Conservation (phyloP, 2,329 filamentous ascomycete species). For the Microsporum ferrugineum region DNA sequence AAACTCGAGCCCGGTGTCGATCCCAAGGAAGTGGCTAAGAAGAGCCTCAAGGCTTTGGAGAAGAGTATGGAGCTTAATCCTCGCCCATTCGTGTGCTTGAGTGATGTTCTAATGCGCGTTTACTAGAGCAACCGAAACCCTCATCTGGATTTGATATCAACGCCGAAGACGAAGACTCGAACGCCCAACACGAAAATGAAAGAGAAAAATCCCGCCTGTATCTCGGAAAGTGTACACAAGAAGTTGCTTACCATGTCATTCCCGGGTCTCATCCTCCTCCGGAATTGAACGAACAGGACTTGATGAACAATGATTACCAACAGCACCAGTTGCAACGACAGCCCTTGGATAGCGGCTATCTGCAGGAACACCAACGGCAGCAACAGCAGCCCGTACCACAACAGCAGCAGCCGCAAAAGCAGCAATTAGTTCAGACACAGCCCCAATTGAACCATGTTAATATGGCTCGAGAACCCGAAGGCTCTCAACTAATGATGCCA, state of each 20-base stretch:
- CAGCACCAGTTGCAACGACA: slow-evolving; percentile 43
- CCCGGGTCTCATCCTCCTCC: slow-evolving; percentile 52
- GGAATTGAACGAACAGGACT: slow-evolving; percentile 36
- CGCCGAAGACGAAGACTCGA: slow-evolving; percentile 33
- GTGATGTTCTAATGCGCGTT: neutral
- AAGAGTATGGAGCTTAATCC: slow-evolving; percentile 23
- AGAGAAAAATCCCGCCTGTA: slow-evolving; percentile 53
- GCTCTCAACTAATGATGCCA: slow-evolving; percentile 46
- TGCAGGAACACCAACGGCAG: slow-evolving; percentile 50
- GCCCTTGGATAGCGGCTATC: slow-evolving; percentile 22
- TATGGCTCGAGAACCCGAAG: slow-evolving; percentile 43
- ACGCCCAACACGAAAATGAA: slow-evolving; percentile 46
- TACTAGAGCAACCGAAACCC: slow-evolving; percentile 34
- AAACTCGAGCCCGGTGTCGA: slow-evolving; percentile 38
- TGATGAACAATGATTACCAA: slow-evolving; percentile 35
- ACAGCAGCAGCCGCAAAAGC: slow-evolving; percentile 26
- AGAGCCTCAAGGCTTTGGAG: slow-evolving; percentile 30
- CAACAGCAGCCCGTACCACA: slow-evolving; percentile 46
- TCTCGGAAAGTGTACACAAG: slow-evolving; percentile 54
- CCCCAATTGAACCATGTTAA: slow-evolving; percentile 37
- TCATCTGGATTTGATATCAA: slow-evolving; percentile 43
- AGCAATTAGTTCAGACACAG: slow-evolving; percentile 30
- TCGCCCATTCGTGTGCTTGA: neutral
- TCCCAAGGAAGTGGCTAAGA: slow-evolving; percentile 36
- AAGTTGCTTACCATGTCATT: slow-evolving; percentile 56